Base-by-base conservation (phyloP, 2,329 filamentous ascomycete species). In the Myriosclerotinia curreyana region DNA sequence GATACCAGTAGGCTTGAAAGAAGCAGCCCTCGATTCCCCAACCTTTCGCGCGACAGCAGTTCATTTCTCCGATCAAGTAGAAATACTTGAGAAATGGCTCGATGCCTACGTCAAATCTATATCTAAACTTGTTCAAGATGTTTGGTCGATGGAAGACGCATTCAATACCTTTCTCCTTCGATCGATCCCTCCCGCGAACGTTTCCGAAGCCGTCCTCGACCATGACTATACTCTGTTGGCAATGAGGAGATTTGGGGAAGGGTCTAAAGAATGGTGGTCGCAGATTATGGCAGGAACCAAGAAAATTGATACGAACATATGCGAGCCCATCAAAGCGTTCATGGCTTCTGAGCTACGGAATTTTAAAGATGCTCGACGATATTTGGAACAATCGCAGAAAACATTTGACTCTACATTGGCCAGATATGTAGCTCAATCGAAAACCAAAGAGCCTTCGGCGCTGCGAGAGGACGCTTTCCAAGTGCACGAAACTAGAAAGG, bases 391-490 rank as follows among this genome's bases (percentile, higher is more conserved):
- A 54, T 82, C 91, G 0, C 95, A 99, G 76, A 91, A 92, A 76
- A 83, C 85, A 3, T 96, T 93, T 72, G 95, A 99, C 75, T 83
- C 84, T 62, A 86, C 90, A 3, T 83, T 97, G 65, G 85, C 90
- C 28, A 86, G 93, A 65, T 98, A 96, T 74, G 84, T 92, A 6
- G 81, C 84, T 3, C 92, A 97, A 76, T 90, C 88, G 69, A 98
- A 97, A 80, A 88, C 91, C 7, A 99, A 98, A 77, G 95, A 99
- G 76, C 86, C 94, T 0, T 97, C 92, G 0, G 86, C 92, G 1
- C 80, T 99, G 64, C 85, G 95, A 66, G 95, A 99, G 76, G 95
- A 99, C 77, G 95, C 95, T 0, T 99, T 99, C 73, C 88, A 95
- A 74, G 86, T 98, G 46, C 95, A 96, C 74, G 95, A 98, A 79